Base-by-base conservation (phyloP, 495 filamentous ascomycete species). In the Aspergillus funiculosus region DNA sequence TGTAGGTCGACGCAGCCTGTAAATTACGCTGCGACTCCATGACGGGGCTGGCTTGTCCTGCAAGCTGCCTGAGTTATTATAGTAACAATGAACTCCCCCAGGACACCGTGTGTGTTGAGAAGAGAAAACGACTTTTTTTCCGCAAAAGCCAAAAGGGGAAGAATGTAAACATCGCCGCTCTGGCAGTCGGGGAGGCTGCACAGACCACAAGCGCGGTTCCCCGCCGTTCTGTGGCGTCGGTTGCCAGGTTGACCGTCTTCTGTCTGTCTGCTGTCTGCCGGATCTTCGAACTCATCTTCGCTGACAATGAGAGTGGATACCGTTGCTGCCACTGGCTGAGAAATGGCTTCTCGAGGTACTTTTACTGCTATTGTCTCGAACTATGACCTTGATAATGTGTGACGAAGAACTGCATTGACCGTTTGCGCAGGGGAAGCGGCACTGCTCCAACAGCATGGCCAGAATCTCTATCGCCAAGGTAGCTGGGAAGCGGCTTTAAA, bases 1-100 rank as follows among this genome's bases (percentile, higher is more conserved):
- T 85, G 67, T 97, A 97, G 35, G 81, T 79, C 43, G 91, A 95
- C 19, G 92, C 92, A 45, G 88, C 87, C 53, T 84, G 79, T 34
- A 96, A 71, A 66, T 86, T 91, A 2, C 36, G 37, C 44, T 84
- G 79, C 43, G 78, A 63, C 59, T 94, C 89, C 81, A 92, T 92
- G 59, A 24, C 22, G 46, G 46, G 38, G 37, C 37, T 40, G 53
- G n/a, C 62, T 60, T 57, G 53, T 48, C 53, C 54, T 50, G 57
- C 57, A 60, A 59, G 57, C 57, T 46, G 39, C 35, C 45, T 32
- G 11, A 37, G 26, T 34, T 39, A 39, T 39, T 34, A 25, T 32
- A 15, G 40, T 43, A 43, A 20, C 5, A 17, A 34, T 43, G 24
- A 32, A 32, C n/a, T n/a, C n/a, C n/a, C n/a, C n/a, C n/a, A n/a